Evolutionary conservation across 148 eudicot species (phyloP), one percentile per base, ranked within the genome.

Genomic region (Nyssa sinensis): DNA sequence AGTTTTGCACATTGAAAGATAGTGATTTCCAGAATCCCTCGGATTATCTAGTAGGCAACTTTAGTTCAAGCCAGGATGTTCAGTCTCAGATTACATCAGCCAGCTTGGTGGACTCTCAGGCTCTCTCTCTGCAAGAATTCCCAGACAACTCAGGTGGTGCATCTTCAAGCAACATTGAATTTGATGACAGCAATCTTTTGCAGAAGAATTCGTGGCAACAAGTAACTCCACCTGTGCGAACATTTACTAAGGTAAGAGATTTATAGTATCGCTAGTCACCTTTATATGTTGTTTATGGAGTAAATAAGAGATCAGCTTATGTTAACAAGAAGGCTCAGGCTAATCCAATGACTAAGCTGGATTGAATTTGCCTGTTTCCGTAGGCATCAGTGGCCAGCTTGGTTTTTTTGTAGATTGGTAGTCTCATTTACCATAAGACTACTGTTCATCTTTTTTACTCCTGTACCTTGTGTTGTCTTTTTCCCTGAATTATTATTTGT

Each of bases 61-160:
- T 89, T 32, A 78, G 90, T 75, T 78, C 90, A 11, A 93, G 86
- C 80, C 96, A 93, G 70, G 98, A 93, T 82, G 88, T 88, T 65
- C 98, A 89, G 71, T 93, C 98, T 31, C 94, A 93, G 78, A 93
- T 93, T 32, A 93, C 96, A 17, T 81, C 92, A 1, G 91, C 90
- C 19, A 91, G 96, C 81, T 77, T 91, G 31, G 97, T 85, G 53
- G 93, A 93, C 60, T 93, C 98, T 63, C 94, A 84, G 59, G 87
- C 85, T 16, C 86, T 89, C 72, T 82, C 91, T 7, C 32, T 93
- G 72, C 98, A 89, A 75, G 98, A 93, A 47, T 80, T 87, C 51
- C 94, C 89, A 3, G 96, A 93, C 80, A 89, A 80, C 74, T 91
- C 94, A 0, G 96, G 96, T 2, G 96, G 96, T 33, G 90, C 96